These are phyloP conservation scores for Acidomyces sp. DNA, from an alignment of 495 filamentous ascomycete genomes.

Conservation along the genomic window DNA sequence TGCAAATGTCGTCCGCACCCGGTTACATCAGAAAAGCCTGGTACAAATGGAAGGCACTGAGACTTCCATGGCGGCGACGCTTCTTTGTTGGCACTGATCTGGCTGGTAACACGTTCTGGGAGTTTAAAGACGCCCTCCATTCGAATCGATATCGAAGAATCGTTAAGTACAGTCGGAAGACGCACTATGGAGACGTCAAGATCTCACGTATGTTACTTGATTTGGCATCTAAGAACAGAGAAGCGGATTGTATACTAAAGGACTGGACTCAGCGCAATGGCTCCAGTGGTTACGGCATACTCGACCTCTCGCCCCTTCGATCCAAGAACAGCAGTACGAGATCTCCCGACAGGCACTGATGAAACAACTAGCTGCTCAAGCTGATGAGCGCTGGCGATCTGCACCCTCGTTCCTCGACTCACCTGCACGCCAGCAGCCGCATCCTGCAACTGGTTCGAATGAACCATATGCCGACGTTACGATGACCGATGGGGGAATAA, in stretches of 20 bases:
- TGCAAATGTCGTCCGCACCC: constrained; percentile 2
- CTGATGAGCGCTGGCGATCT: constrained; percentile 75
- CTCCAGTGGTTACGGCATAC: constrained; percentile 92
- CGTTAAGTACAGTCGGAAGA: constrained; percentile 44
- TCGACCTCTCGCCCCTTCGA: constrained; percentile 51
- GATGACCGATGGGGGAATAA: constrained; percentile 15
- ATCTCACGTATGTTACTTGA: constrained; percentile 35
- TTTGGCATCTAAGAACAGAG: neutral
- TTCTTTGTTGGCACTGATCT: constrained; percentile 58
- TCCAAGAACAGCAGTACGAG: constrained; percentile 64
- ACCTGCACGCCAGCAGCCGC: constrained; percentile 37
- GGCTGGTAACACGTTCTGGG: constrained; percentile 86
- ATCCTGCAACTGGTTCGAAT: constrained; percentile 27
- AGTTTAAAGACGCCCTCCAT: constrained; percentile 58
- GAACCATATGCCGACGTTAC: constrained; percentile 25
- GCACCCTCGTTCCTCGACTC: constrained; percentile 54
- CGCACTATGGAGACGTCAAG: constrained; percentile 55
- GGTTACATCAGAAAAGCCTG: constrained; percentile 33
- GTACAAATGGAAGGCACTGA: constrained; percentile 75
- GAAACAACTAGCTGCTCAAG: constrained; percentile 59
- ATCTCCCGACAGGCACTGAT: constrained; percentile 52
- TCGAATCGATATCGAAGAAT: constrained; percentile 45
- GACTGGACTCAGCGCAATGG: constrained; percentile 53
- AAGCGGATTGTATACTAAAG: no score
- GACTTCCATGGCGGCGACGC: constrained; percentile 73